Conservation (phyloP, 768 basidiomycete species). For the Mycena haematopus region DNA sequence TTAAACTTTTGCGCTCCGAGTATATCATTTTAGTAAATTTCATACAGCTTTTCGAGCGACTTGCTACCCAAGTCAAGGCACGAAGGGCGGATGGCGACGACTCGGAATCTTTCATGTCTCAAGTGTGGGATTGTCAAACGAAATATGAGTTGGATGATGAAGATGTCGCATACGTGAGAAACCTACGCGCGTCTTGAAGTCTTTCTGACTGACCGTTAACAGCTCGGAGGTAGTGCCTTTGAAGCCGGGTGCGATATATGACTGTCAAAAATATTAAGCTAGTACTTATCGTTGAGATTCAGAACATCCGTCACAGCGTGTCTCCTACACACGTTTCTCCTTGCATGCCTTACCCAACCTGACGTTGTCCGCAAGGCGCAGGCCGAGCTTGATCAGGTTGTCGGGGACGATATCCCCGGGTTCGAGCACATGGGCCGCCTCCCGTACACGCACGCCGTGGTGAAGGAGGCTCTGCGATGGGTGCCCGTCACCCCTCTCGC, state of each 20-base stretch:
- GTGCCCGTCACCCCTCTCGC: constrained; percentile 5
- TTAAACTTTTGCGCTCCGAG: neutral
- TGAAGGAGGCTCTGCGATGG: constrained; percentile 32
- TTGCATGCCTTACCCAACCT: constrained; percentile 26
- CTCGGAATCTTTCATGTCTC: constrained; percentile 4
- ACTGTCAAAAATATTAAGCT: too few relatives aligned
- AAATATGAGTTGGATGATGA: constrained; percentile 13
- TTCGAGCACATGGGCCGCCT: constrained; percentile 33
- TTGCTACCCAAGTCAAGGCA: constrained; percentile 3
- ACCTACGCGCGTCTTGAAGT: neutral
- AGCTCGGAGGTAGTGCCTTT: constrained; percentile 9
- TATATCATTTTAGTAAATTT: too few relatives aligned
- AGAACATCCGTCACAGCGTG: constrained; percentile 12
- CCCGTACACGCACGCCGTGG: constrained; percentile 35
- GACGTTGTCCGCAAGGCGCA: constrained; percentile 34
- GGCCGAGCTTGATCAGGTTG: constrained; percentile 32
- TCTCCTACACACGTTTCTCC: constrained; percentile 1
- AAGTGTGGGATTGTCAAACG: constrained; percentile 3
- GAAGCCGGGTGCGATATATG: neutral
- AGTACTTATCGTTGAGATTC: neutral
- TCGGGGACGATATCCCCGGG: constrained; percentile 35
- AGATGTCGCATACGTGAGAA: constrained; percentile 9
- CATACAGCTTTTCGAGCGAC: neutral
- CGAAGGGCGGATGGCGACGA: constrained; percentile 1
- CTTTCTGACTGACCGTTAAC: too few relatives aligned